These are phyloP conservation scores for Termitomyces sp. DNA, from an alignment of 768 basidiomycete species.

Conservation along the genomic window DNA sequence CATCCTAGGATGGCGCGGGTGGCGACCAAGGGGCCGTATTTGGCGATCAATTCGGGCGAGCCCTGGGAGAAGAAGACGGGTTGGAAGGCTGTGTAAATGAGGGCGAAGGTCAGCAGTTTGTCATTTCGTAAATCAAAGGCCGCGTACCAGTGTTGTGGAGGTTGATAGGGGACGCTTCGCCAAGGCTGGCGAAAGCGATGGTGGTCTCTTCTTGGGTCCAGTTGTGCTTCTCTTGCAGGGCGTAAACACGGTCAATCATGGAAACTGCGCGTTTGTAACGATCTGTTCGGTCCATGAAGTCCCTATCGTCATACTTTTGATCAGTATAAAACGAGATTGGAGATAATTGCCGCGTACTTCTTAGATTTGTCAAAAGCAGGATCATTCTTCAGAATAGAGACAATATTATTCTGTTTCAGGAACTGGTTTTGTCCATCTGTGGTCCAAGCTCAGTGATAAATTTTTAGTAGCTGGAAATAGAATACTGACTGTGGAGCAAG, in stretches of 20 bases:
- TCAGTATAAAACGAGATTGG: neutral
- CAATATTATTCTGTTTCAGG: conserved; percentile 41
- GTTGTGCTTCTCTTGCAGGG: conserved; percentile 47
- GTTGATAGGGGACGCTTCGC: conserved; percentile 47
- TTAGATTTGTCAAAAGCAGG: conserved; percentile 22
- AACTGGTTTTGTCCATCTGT: conserved; percentile 48
- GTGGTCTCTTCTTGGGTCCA: conserved; percentile 48
- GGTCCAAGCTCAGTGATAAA: neutral
- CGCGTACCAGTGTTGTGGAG: conserved; percentile 33
- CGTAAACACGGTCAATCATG: conserved; percentile 52
- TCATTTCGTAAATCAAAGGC: neutral
- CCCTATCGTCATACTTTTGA: conserved; percentile 24
- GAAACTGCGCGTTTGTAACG: conserved; percentile 49
- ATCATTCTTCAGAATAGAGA: conserved; percentile 45
- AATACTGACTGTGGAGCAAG: conserved; percentile 45
- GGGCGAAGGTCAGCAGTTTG: conserved; percentile 10
- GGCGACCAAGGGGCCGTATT: conserved; percentile 45
- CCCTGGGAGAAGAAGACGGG: conserved; percentile 65
- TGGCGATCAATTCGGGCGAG: conserved; percentile 43
- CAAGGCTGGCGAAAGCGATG: conserved; percentile 42
- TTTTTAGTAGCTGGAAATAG: neutral
- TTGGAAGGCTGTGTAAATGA: conserved; percentile 44
- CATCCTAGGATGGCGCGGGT: conserved; percentile 63
- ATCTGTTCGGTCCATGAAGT: conserved; percentile 55
- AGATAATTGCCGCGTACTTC: neutral